Conservation (phyloP, 768 basidiomycete genomes). For the Ephemerocybe angulata region DNA sequence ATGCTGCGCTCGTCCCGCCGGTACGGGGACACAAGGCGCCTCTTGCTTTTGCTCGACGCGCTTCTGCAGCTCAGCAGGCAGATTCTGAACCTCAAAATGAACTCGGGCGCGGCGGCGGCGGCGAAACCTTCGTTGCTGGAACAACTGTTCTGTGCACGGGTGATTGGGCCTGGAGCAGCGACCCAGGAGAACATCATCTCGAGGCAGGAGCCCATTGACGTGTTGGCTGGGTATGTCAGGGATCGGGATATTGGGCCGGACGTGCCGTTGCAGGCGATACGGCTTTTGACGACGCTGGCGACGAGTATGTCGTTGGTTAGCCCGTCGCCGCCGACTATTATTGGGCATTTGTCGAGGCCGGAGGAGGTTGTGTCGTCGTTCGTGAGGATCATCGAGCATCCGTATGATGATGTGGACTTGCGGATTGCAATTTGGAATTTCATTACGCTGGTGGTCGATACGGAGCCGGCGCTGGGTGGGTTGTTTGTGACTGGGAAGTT, state of each 20-base stretch:
- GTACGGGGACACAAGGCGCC: constrained; percentile 62
- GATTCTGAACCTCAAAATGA: constrained; percentile 63
- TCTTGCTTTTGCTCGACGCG: constrained; percentile 67
- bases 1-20: constrained; percentile 62
- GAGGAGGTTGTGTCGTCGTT: constrained; percentile 65
- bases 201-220: constrained; percentile 70
- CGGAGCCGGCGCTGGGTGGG: constrained; percentile 80
- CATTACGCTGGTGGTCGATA: constrained; percentile 74
- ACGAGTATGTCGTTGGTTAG: constrained; percentile 56
- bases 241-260: constrained; percentile 55
- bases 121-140: constrained; percentile 67
- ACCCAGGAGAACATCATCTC: constrained; percentile 42
- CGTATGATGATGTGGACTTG: constrained; percentile 71
- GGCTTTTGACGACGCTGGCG: constrained; percentile 64
- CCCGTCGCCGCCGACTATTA: constrained; percentile 66
- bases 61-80: constrained; percentile 59
- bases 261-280: constrained; percentile 65
- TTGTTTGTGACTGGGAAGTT: constrained; percentile 78
- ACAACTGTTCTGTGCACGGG: constrained; percentile 66
- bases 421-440: constrained; percentile 82
- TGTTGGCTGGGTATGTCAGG: constrained; percentile 64
- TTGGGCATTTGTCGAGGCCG: constrained; percentile 74
- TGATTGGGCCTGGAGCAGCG: constrained; percentile 44
- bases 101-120: constrained; percentile 36
- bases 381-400: constrained; percentile 71